phyloP scores from a whole-genome alignment of 306 rosid genomes.

The Phaseolus lunatus region DNA sequence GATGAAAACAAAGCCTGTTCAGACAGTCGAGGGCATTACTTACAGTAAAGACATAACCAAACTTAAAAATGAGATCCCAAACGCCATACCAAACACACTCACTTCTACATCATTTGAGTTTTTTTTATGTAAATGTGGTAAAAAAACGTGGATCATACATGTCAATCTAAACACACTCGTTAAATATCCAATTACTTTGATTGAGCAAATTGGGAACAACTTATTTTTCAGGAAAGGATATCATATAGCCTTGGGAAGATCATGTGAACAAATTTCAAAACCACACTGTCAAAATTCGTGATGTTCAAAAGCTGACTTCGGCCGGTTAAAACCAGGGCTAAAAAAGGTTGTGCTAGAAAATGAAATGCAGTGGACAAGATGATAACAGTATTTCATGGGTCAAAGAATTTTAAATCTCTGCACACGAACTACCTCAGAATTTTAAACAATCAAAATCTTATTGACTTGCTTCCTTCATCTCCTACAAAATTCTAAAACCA shows the following conservation, averaged over 20 bases:
- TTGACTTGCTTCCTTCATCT: conserved; percentile 13
- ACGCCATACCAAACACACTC: too few species aligned
- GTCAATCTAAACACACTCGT: too few species aligned
- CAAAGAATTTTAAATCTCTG: conserved; percentile 3
- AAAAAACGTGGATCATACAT: too few species aligned
- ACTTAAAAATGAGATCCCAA: not conserved
- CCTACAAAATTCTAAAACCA: conserved; percentile 7
- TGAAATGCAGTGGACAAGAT: not conserved
- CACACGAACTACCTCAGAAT: not conserved
- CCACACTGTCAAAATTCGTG: not conserved
- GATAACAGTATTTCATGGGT: not conserved
- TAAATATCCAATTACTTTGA: not conserved
- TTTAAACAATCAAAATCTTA: conserved; percentile 18
- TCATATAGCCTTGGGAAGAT: conserved; percentile 5
- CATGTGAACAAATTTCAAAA: conserved; percentile 24
- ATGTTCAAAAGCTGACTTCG: conserved; percentile 8
- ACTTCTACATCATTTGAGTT: too few species aligned
- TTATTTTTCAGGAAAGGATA: not conserved
- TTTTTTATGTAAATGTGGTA: too few species aligned
- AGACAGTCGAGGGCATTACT: not conserved
- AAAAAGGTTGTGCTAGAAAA: not conserved
- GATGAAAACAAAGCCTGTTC: conserved; percentile 9
- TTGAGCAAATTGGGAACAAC: not conserved
- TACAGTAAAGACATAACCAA: conserved; percentile 19
- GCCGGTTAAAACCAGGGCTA: conserved; percentile 3